phyloP scores from a whole-genome alignment of 257 asterid species.

The Capsicum chinense region DNA sequence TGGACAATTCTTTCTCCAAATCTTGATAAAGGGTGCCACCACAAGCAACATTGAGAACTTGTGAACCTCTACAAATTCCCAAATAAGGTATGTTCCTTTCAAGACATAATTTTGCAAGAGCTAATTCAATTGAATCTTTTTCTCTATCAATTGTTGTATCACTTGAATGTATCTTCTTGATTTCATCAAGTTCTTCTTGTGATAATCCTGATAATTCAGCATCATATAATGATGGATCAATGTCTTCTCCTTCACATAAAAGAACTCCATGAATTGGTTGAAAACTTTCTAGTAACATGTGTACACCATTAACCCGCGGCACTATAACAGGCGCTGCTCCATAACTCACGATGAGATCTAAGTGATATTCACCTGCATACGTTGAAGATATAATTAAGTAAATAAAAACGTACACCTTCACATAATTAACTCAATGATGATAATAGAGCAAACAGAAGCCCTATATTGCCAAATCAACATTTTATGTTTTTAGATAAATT shows the following conservation, averaged over 20 bases:
- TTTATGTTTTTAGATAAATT: neutral
- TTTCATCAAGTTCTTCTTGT: slow-evolving; percentile 66
- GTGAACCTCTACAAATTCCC: slow-evolving; percentile 93
- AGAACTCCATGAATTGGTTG: slow-evolving; percentile 93
- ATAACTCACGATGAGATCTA: slow-evolving; percentile 74
- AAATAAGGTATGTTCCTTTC: slow-evolving; percentile 84
- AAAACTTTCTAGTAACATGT: slow-evolving; percentile 70
- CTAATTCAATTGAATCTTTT: slow-evolving; percentile 78
- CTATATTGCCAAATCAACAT: too few species aligned
- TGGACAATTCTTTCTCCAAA: slow-evolving; percentile 58
- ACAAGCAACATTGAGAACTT: slow-evolving; percentile 85
- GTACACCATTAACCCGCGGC: slow-evolving; percentile 81
- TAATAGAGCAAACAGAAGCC: too few species aligned
- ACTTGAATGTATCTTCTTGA: slow-evolving; percentile 58
- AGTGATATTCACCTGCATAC: slow-evolving; percentile 73
- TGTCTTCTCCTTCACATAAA: slow-evolving; percentile 91
- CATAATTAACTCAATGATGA: neutral
- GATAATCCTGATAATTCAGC: slow-evolving; percentile 54
- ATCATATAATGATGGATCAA: slow-evolving; percentile 76
- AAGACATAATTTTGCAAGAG: slow-evolving; percentile 80
- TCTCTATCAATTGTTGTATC: slow-evolving; percentile 78
- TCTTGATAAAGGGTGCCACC: slow-evolving; percentile 93
- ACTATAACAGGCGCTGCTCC: slow-evolving; percentile 86
- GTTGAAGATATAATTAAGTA: slow-evolving; percentile 4
- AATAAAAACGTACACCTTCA: neutral